Conservation (phyloP, 805 yeast species). For the Pichia occidentalis region DNA sequence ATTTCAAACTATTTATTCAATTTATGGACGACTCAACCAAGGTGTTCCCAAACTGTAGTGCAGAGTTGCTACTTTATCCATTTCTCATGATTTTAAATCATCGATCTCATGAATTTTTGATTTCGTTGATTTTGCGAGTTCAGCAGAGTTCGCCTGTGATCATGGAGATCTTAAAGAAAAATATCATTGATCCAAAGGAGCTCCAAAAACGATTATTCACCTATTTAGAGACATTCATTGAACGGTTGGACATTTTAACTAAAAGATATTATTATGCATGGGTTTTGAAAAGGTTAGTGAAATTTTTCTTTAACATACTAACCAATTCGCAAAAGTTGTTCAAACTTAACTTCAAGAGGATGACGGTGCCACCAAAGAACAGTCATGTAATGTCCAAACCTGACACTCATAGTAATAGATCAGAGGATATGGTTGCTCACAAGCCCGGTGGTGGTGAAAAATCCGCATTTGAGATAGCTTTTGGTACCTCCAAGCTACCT, state of each 20-base stretch:
- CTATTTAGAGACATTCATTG: constrained; percentile 30
- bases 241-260: constrained; percentile 32
- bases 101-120: constrained; percentile 50
- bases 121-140: constrained; percentile 46
- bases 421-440: constrained; percentile 6
- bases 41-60: constrained; percentile 31
- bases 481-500: constrained; percentile 32
- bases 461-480: constrained; percentile 31
- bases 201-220: constrained; percentile 29
- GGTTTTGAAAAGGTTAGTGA: constrained; percentile 38
- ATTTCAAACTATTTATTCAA: constrained; percentile 31
- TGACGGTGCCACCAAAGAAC: constrained; percentile 11
- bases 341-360: constrained; percentile 26
- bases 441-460: constrained; percentile 19
- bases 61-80: constrained; percentile 44
- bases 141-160: constrained; percentile 32
- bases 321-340: constrained; percentile 31
- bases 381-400: not conserved
- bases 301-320: constrained; percentile 32
- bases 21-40: constrained; percentile 25
- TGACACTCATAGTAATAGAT: constrained; percentile 2
- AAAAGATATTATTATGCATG: constrained; percentile 40
- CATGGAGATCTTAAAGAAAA: constrained; percentile 28
- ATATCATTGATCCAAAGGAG: constrained; percentile 31
- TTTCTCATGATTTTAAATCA: constrained; percentile 47